phyloP scores from a whole-genome alignment of 176 grass and related monocot species.

The Phoenix dactylifera region DNA sequence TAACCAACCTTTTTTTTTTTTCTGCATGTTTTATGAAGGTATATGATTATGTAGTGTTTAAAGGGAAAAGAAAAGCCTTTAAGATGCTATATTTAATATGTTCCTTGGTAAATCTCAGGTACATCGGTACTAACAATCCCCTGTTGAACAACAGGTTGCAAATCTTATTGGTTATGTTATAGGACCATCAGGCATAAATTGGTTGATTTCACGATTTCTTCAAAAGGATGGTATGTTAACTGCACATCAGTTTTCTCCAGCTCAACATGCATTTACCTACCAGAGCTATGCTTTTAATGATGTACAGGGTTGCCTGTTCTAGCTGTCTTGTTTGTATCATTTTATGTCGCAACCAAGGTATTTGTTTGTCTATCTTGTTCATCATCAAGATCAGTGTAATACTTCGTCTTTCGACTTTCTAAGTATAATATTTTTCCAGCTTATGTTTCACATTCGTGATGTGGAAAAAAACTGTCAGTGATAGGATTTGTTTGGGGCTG shows the following conservation, averaged over 20 bases:
- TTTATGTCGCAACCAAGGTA: conserved; percentile 88
- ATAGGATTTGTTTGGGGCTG: not conserved
- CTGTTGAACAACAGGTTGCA: conserved; percentile 43
- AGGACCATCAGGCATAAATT: conserved; percentile 57
- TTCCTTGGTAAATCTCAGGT: not conserved
- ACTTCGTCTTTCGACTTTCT: not conserved
- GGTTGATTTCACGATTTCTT: conserved; percentile 56
- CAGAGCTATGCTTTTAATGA: conserved; percentile 15
- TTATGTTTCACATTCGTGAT: conserved; percentile 84
- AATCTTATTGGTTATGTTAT: conserved; percentile 89
- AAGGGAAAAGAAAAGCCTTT: too few relatives aligned
- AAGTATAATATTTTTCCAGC: conserved; percentile 32
- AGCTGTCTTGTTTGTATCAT: conserved; percentile 47
- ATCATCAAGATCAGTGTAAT: not conserved
- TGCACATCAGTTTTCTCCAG: not conserved
- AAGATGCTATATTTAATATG: too few relatives aligned
- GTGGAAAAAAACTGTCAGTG: conserved; percentile 5
- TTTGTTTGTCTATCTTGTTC: conserved; percentile 10
- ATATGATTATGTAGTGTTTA: too few relatives aligned
- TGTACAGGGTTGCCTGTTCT: conserved; percentile 46
- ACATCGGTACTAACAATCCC: not conserved
- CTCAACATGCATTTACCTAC: conserved; percentile 2
- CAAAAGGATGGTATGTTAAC: conserved; percentile 40
- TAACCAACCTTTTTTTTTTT: too few relatives aligned
- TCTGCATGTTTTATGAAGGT: too few relatives aligned